These are phyloP conservation scores for Eucommia ulmoides DNA, from an alignment of 257 asterid genomes.

Conservation along the genomic window DNA sequence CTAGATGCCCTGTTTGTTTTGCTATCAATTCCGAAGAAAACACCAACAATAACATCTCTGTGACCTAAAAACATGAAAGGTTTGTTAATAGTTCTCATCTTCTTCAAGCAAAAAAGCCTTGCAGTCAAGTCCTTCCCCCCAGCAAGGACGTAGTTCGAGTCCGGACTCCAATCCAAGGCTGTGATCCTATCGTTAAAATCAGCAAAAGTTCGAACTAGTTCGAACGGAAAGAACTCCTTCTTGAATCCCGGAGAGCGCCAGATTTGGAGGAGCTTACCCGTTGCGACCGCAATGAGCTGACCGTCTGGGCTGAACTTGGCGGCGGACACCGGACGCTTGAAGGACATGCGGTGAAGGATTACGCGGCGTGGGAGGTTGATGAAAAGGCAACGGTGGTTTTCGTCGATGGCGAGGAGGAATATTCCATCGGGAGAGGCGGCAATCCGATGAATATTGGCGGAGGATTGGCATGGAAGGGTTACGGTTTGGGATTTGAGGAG, in stretches of 20 bases:
- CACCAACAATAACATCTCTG: constrained; percentile 69
- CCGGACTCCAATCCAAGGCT: constrained; percentile 76
- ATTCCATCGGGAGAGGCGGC: constrained; percentile 83
- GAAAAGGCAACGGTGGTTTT: constrained; percentile 74
- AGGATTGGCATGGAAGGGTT: constrained; percentile 77
- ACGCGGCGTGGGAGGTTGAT: constrained; percentile 76
- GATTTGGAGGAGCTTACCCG: constrained; percentile 80
- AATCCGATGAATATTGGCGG: constrained; percentile 67
- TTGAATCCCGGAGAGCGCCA: constrained; percentile 92
- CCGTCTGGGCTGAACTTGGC: constrained; percentile 85
- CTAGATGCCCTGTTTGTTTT: constrained; percentile 34
- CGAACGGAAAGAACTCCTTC: constrained; percentile 86
- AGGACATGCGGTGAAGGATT: constrained; percentile 67
- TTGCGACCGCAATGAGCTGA: constrained; percentile 62
- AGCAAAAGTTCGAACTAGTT: constrained; percentile 59
- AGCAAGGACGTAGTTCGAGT: constrained; percentile 50
- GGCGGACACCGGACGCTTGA: constrained; percentile 56
- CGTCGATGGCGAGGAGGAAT: constrained; percentile 74
- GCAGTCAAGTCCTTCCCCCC: constrained; percentile 83
- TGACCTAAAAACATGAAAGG: constrained; percentile 81
- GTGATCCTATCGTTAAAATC: constrained; percentile 69
- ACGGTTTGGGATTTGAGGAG: constrained; percentile 66
- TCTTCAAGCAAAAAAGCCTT: constrained; percentile 57
- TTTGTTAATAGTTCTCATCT: constrained; percentile 23
- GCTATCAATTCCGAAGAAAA: constrained; percentile 64